Conservation (phyloP, 2,329 filamentous ascomycete genomes). For the Diaporthe citriasiana region DNA sequence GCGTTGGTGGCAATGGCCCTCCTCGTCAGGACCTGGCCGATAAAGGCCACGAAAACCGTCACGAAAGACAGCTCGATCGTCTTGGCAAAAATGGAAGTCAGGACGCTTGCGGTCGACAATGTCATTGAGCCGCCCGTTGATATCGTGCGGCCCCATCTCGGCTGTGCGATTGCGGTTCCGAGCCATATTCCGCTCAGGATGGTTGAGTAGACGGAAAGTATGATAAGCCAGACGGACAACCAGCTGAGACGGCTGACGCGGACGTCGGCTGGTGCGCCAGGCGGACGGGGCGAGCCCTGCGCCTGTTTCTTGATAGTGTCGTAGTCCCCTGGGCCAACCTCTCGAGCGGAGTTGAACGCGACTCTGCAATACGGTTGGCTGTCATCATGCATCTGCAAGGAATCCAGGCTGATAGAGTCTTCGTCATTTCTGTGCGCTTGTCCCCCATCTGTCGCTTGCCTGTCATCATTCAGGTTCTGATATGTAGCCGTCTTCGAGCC, state of each 20-base stretch:
- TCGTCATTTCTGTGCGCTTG: not conserved
- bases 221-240: constrained; percentile 63
- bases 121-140: constrained; percentile 66
- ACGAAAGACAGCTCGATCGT: constrained; percentile 84
- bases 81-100: constrained; percentile 81
- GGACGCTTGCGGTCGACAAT: constrained; percentile 74
- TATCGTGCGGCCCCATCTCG: constrained; percentile 72
- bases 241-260: constrained; percentile 53
- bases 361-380: constrained; percentile 6
- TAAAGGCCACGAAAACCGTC: constrained; percentile 80
- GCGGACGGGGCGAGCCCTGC: not conserved
- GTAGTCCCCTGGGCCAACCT: constrained; percentile 23
- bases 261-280: constrained; percentile 18
- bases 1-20: constrained; percentile 73
- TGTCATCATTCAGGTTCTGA: not conserved
- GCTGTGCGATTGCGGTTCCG: constrained; percentile 71
- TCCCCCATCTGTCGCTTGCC: not conserved
- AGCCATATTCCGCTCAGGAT: constrained; percentile 77
- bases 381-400: constrained; percentile 39
- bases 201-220: constrained; percentile 73
- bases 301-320: constrained; percentile 21
- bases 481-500: constrained; percentile 32
- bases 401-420: constrained; percentile 40
- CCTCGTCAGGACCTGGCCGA: constrained; percentile 82
- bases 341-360: not conserved